phyloP scores from a whole-genome alignment of 495 filamentous ascomycete species.

The Physcia stellaris region DNA sequence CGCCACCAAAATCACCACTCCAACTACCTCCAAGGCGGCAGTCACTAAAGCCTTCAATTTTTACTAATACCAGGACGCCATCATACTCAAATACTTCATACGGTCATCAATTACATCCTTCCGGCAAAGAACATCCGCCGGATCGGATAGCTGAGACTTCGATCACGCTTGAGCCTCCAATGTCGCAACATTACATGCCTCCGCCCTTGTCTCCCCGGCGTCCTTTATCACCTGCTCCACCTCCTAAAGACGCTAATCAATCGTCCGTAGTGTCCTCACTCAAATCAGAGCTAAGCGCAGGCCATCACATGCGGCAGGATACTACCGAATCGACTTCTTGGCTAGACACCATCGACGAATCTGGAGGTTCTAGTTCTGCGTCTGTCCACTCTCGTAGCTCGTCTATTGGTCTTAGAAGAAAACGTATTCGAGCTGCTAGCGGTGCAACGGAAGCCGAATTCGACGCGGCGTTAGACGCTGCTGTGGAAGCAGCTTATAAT shows the following conservation, averaged over 20 bases:
- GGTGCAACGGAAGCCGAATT: constrained; percentile 83
- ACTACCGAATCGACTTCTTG: constrained; percentile 78
- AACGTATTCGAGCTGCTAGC: constrained; percentile 51
- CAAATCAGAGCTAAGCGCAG: constrained; percentile 5
- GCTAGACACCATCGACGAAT: constrained; percentile 96
- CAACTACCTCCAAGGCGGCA: constrained; percentile 28
- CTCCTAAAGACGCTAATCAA: constrained; percentile 17
- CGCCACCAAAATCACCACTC: constrained; percentile 1
- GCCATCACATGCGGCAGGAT: constrained; percentile 36
- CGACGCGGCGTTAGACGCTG: constrained; percentile 87
- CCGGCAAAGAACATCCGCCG: too few relatives aligned
- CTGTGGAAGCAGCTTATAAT: constrained; percentile 91
- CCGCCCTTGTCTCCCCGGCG: constrained; percentile 50
- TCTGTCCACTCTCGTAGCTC: constrained; percentile 74
- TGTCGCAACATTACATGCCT: constrained; percentile 43
- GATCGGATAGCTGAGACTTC: constrained; percentile 13
- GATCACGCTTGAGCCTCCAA: constrained; percentile 25
- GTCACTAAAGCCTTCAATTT: constrained; percentile 17
- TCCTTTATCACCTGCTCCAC: constrained; percentile 5
- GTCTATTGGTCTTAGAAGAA: constrained; percentile 50
- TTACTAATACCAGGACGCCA: too few relatives aligned
- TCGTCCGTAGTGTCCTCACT: neutral
- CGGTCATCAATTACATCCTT: too few relatives aligned
- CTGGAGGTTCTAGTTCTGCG: constrained; percentile 63
- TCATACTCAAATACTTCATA: too few relatives aligned